Conservation (phyloP, 129 eudicot species). For the Ambrosia trifida region DNA sequence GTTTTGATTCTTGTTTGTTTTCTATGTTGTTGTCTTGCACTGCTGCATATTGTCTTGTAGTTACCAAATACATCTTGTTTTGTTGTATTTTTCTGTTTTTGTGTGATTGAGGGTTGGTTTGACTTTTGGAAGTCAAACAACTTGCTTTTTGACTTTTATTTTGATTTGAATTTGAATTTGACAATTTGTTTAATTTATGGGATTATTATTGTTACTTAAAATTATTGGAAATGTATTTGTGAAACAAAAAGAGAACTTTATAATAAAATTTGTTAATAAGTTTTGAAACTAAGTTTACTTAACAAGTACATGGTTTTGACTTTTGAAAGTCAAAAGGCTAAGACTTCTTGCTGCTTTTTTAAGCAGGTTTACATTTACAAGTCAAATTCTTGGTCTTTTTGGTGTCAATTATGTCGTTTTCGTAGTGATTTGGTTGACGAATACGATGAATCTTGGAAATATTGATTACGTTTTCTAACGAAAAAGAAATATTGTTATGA, state of each 20-base stretch:
- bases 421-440: background rate
- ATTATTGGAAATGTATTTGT: background rate
- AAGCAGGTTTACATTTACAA: background rate
- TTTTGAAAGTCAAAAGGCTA: slow-evolving; percentile 20
- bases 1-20: slow-evolving; percentile 25
- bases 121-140: slow-evolving; percentile 30
- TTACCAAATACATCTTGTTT: slow-evolving; percentile 21
- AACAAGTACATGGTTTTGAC: slow-evolving; percentile 18
- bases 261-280: background rate
- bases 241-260: background rate
- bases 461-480: slow-evolving; percentile 1
- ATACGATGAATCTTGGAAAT: background rate
- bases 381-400: background rate
- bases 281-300: background rate
- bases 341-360: background rate
- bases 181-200: slow-evolving; percentile 10
- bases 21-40: slow-evolving; percentile 25
- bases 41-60: slow-evolving; percentile 25
- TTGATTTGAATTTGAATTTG: background rate
- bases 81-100: slow-evolving; percentile 7
- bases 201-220: slow-evolving; percentile 4
- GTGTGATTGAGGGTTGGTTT: slow-evolving; percentile 8
- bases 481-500: background rate
- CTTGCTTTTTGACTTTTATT: slow-evolving; percentile 11
- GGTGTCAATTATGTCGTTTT: background rate